phyloP scores from a whole-genome alignment of 352 stramenopile species.

The Phytophthora sp. region DNA sequence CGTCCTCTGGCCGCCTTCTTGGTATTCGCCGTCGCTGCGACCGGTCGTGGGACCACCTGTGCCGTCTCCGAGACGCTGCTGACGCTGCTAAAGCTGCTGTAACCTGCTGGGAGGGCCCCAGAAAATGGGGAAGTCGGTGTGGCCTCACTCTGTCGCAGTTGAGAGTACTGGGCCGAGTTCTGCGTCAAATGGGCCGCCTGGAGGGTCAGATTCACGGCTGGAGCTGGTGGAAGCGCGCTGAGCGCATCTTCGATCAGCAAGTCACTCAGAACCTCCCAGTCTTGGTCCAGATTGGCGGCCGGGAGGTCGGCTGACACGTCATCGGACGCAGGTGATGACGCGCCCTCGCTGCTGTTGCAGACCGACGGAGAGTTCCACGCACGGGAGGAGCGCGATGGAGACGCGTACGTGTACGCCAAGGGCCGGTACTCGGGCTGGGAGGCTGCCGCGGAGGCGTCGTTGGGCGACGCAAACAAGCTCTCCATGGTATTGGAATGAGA shows the following conservation, averaged over 20 bases:
- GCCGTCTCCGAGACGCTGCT: constrained; percentile 9
- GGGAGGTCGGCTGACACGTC: not conserved
- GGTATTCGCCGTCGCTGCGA: not conserved
- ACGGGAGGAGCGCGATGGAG: not conserved
- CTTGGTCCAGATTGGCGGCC: constrained; percentile 19
- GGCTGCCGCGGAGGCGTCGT: not conserved
- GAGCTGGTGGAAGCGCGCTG: constrained; percentile 6
- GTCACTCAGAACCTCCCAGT: constrained; percentile 70
- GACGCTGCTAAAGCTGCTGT: constrained; percentile 8
- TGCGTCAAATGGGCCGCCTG: constrained; percentile 6
- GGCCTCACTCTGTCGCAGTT: constrained; percentile 14
- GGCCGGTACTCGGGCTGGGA: not conserved
- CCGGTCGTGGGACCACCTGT: not conserved
- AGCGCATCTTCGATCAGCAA: constrained; percentile 61
- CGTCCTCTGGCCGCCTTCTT: constrained; percentile 20
- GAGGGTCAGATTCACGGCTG: not conserved
- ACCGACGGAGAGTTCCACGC: constrained; percentile 16
- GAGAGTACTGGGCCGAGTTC: not conserved
- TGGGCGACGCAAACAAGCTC: constrained; percentile 1
- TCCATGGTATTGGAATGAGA: constrained; percentile 3
- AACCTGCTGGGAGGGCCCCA: constrained; percentile 14
- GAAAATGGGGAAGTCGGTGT: constrained; percentile 23
- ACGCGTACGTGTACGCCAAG: constrained; percentile 3
- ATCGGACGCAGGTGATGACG: constrained; percentile 12
- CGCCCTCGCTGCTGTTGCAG: constrained; percentile 24